phyloP scores from a whole-genome alignment of 495 filamentous ascomycete species.

The Penicillium samsonianum region DNA sequence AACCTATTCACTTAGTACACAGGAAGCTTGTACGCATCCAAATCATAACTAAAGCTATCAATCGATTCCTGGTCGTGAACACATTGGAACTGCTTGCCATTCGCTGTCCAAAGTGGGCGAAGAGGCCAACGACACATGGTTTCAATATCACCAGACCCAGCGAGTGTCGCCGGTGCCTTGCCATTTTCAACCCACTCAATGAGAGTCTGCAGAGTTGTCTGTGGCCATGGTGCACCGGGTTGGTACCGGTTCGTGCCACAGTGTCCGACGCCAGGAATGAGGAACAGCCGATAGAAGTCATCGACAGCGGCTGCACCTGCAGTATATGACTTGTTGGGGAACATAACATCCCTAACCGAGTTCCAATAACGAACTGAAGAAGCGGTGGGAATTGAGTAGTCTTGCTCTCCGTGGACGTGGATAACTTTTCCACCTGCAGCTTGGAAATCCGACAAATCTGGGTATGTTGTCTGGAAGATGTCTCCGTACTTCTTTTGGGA shows the following conservation, averaged over 20 bases:
- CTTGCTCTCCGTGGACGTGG: conserved; percentile 51
- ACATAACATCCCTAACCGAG: conserved; percentile 50
- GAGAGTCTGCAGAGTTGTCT: conserved; percentile 38
- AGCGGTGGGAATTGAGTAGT: conserved; percentile 43
- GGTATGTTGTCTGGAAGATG: conserved; percentile 35
- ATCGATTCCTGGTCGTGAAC: conserved; percentile 42
- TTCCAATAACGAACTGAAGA: conserved; percentile 50
- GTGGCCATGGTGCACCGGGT: conserved; percentile 44
- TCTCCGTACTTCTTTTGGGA: conserved; percentile 16
- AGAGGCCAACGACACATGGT: conserved; percentile 46
- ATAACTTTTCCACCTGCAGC: conserved; percentile 50
- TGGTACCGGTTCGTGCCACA: conserved; percentile 39
- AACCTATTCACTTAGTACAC: conserved; percentile 18
- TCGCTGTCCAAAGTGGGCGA: conserved; percentile 41
- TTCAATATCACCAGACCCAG: conserved; percentile 16
- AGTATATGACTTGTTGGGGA: conserved; percentile 35
- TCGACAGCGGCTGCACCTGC: conserved; percentile 35
- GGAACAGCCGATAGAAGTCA: conserved; percentile 50
- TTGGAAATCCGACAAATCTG: conserved; percentile 47
- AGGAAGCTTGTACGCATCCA: conserved; percentile 26
- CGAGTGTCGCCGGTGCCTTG: conserved; percentile 32
- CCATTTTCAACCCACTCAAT: conserved; percentile 54
- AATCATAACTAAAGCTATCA: conserved; percentile 37
- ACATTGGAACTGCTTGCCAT: conserved; percentile 29
- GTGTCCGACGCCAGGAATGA: conserved; percentile 51